Percentiles rank a stretch among this genome's conserved stretches.
Evolutionary conservation across 257 asterid species (phyloP).

Genomic region (Solanum sejunctum): DNA sequence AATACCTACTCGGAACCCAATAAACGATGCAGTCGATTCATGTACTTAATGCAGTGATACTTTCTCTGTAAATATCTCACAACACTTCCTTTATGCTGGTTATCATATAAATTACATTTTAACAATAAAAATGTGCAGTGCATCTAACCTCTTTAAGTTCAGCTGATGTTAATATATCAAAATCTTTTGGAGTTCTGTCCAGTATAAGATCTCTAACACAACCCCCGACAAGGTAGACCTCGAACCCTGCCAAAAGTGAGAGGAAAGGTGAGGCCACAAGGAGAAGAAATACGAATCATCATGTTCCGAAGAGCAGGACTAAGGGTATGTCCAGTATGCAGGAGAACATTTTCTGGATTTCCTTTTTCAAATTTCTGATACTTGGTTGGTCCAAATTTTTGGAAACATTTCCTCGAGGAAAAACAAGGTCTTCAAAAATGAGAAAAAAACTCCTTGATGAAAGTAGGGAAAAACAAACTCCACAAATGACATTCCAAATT

Average conservation of each 20-base stretch:
- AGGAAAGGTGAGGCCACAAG: background rate
- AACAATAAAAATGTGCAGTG: background rate
- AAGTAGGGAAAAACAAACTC: background rate
- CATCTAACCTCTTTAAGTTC: constrained; percentile 17
- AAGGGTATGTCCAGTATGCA: background rate
- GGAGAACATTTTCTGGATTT: background rate
- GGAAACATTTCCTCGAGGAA: background rate
- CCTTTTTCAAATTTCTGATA: background rate
- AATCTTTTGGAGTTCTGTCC: constrained; percentile 18
- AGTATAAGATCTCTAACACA: constrained; percentile 22
- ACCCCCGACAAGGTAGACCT: constrained; percentile 23
- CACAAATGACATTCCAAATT: background rate
- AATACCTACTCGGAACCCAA: background rate
- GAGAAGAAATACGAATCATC: background rate
- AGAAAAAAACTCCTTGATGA: background rate
- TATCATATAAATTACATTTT: background rate
- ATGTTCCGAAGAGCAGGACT: background rate
- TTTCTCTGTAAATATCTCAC: background rate
- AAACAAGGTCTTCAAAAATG: background rate
- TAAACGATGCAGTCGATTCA: background rate
- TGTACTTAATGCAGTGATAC: background rate
- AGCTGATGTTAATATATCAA: constrained; percentile 19
- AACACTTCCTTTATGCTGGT: background rate
- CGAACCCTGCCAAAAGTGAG: constrained; percentile 3
- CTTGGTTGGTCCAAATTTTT: background rate